Conservation (phyloP, 2,329 filamentous ascomycete species). For the Botrytis aclada region DNA sequence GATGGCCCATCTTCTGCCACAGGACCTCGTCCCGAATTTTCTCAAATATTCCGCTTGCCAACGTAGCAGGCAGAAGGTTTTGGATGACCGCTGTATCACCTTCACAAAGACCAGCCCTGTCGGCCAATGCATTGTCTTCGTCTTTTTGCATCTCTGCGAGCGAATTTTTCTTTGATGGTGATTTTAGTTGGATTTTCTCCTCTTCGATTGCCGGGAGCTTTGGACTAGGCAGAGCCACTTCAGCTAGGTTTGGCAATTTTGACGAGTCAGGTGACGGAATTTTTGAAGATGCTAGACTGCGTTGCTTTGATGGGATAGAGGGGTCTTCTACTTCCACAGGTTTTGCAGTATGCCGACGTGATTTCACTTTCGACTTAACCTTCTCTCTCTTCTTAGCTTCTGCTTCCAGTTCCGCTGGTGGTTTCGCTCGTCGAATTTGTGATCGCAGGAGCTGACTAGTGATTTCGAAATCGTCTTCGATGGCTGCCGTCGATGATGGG, state of each 20-base stretch:
- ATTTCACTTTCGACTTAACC: slow-evolving; percentile 35
- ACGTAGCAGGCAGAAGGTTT: slow-evolving; percentile 59
- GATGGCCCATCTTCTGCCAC: slow-evolving; percentile 92
- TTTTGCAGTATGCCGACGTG: slow-evolving; percentile 31
- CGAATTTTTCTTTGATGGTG: not conserved
- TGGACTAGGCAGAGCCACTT: not conserved
- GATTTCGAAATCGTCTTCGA: slow-evolving; percentile 21
- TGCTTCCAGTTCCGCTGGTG: slow-evolving; percentile 19
- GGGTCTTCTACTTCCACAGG: slow-evolving; percentile 12
- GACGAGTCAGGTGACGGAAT: not conserved
- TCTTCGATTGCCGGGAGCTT: not conserved
- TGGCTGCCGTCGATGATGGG: slow-evolving; percentile 15
- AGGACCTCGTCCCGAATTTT: slow-evolving; percentile 69
- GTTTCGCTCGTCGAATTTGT: slow-evolving; percentile 18
- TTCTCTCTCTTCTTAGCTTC: slow-evolving; percentile 30
- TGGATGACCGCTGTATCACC: slow-evolving; percentile 75
- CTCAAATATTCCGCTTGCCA: slow-evolving; percentile 63
- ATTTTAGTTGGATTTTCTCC: slow-evolving; percentile 12
- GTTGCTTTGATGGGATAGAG: not conserved
- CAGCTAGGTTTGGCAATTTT: not conserved
- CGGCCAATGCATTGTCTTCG: not conserved
- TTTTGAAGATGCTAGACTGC: not conserved
- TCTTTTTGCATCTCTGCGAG: not conserved
- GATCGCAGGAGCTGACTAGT: slow-evolving; percentile 23
- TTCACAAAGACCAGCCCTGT: slow-evolving; percentile 55